These are phyloP conservation scores for Radiomyces spectabilis DNA, from an alignment of 192 early-diverging fungal species.

Conservation along the genomic window DNA sequence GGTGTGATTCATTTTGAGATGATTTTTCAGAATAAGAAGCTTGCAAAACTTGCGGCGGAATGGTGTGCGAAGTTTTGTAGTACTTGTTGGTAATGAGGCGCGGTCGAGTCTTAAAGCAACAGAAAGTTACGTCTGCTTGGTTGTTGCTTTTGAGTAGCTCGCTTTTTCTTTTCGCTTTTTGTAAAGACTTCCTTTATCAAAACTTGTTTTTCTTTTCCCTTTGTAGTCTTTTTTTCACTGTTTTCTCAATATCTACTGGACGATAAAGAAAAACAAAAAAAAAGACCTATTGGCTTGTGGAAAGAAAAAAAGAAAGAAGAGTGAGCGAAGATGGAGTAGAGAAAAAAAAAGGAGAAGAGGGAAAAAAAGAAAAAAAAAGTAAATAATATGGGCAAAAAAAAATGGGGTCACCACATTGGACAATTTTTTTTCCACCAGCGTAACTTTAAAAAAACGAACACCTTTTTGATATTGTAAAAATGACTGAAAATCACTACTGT, in stretches of 20 bases:
- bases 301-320: slow-evolving; percentile 1
- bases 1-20: neutral
- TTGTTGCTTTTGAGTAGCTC: neutral
- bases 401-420: neutral
- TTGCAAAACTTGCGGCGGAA: neutral
- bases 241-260: neutral
- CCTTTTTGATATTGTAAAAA: neutral
- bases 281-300: neutral
- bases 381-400: neutral
- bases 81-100: neutral
- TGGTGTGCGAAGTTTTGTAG: neutral
- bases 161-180: no score
- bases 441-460: no score
- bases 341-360: neutral
- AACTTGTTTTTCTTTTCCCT: no score
- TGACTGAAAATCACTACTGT: neutral
- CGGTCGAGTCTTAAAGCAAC: neutral
- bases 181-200: no score
- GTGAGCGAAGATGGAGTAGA: neutral
- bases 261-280: neutral
- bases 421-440: neutral
- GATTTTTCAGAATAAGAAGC: neutral
- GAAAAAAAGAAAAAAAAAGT: slow-evolving; percentile 3
- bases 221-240: neutral
- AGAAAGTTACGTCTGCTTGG: neutral